Percentiles rank a stretch among this genome's conserved stretches.
Conservation (phyloP, 495 filamentous ascomycete genomes). For the Amorphotheca resinae region DNA sequence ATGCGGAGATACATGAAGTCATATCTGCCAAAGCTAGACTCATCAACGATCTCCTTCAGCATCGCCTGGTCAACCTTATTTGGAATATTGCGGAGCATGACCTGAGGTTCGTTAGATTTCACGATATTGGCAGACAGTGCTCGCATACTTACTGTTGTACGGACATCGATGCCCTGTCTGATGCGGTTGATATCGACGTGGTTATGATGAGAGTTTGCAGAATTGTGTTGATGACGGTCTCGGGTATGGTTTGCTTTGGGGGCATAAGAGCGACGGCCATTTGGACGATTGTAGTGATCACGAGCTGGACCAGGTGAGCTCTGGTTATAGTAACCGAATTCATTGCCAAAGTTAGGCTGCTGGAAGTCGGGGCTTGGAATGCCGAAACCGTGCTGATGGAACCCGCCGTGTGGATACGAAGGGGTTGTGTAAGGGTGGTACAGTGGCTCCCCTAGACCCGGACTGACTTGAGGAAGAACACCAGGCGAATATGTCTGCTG, state of each 20-base stretch:
- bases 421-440: background rate
- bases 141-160: slow-evolving; percentile 50
- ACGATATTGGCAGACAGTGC: background rate
- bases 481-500: background rate
- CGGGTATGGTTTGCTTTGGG: slow-evolving; percentile 2
- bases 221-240: slow-evolving; percentile 19
- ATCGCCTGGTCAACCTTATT: slow-evolving; percentile 77
- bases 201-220: slow-evolving; percentile 43
- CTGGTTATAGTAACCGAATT: background rate
- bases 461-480: background rate
- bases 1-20: slow-evolving; percentile 96
- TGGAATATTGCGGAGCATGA: slow-evolving; percentile 95
- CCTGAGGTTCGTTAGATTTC: slow-evolving; percentile 34
- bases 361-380: background rate
- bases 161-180: slow-evolving; percentile 52
- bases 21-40: slow-evolving; percentile 66
- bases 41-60: slow-evolving; percentile 68
- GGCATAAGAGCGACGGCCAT: slow-evolving; percentile 6
- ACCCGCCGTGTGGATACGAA: background rate
- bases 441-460: background rate
- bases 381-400: background rate
- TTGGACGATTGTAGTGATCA: background rate
- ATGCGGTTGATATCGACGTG: slow-evolving; percentile 55
- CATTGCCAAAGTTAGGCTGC: slow-evolving; percentile 11
- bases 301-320: background rate